Conservation (phyloP, 768 basidiomycete species). For the Leccinum longicurvipes region DNA sequence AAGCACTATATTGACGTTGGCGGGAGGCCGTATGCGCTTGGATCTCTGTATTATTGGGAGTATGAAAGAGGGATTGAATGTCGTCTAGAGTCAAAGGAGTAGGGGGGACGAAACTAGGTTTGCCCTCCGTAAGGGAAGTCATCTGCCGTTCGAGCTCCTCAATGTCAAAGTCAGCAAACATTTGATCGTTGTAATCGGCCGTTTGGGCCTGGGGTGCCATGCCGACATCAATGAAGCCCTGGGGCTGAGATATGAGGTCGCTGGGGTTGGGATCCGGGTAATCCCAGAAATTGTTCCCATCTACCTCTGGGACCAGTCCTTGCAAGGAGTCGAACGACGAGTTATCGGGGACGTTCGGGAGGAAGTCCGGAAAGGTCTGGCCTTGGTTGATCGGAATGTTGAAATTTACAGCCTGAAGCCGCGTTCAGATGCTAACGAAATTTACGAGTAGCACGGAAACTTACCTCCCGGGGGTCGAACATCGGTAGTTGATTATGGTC, state of each 20-base stretch:
- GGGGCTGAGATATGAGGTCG: conserved; percentile 32
- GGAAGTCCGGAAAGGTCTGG: conserved; percentile 3
- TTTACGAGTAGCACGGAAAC: neutral
- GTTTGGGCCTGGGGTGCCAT: conserved; percentile 13
- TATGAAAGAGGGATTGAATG: conserved; percentile 20
- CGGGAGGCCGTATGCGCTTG: conserved; percentile 10
- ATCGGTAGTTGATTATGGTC: neutral
- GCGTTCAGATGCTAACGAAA: neutral
- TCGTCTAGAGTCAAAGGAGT: conserved; percentile 15
- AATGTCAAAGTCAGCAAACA: conserved; percentile 27
- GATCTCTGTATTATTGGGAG: conserved; percentile 10
- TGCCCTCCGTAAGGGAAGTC: neutral
- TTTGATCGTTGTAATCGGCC: conserved; percentile 8
- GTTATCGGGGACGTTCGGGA: neutral
- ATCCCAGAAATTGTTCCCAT: conserved; percentile 36
- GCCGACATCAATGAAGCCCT: conserved; percentile 36
- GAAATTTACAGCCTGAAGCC: conserved; percentile 9
- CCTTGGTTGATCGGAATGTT: conserved; percentile 11
- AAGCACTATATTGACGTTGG: conserved; percentile 21
- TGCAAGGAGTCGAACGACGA: conserved; percentile 25
- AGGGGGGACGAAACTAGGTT: conserved; percentile 1
- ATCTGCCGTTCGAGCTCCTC: conserved; percentile 7
- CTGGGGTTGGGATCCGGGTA: conserved; percentile 32
- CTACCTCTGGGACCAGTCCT: conserved; percentile 30
- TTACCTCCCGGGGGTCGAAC: conserved; percentile 8